phyloP scores from a whole-genome alignment of 2,329 filamentous ascomycete species.

The Xylariaceae sp. region DNA sequence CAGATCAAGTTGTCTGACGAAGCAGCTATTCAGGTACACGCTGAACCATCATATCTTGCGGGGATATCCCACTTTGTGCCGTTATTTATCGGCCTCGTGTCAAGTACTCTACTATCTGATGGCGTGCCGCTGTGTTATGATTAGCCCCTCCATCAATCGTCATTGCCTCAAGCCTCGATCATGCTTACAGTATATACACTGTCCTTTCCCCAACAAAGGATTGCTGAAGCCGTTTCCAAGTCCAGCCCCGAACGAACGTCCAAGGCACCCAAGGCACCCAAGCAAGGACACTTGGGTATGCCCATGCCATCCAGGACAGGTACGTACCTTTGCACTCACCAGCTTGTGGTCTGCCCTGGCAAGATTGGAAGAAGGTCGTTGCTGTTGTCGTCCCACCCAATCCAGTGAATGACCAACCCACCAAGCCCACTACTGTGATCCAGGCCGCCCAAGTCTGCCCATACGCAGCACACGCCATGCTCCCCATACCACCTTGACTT shows the following conservation, averaged over 20 bases:
- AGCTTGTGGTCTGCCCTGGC: too few relatives aligned
- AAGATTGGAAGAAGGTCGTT: constrained; percentile 22
- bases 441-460: constrained; percentile 24
- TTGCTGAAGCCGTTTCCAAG: not conserved
- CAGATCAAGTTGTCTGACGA: constrained; percentile 5
- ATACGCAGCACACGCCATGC: constrained; percentile 20
- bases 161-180: constrained; percentile 18
- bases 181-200: constrained; percentile 17
- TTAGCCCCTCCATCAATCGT: not conserved
- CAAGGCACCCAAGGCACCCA: too few relatives aligned
- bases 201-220: constrained; percentile 9
- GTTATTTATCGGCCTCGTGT: constrained; percentile 3
- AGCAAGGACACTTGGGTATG: too few relatives aligned
- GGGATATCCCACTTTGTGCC: constrained; percentile 1
- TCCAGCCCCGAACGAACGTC: too few relatives aligned
- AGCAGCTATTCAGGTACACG: constrained; percentile 15
- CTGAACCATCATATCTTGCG: constrained; percentile 10
- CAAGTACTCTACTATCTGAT: constrained; percentile 19
- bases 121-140: constrained; percentile 17
- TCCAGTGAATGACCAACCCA: constrained; percentile 21
- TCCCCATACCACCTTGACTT: constrained; percentile 6
- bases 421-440: too few relatives aligned
- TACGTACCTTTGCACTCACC: too few relatives aligned
- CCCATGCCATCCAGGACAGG: too few relatives aligned
- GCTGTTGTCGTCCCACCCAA: constrained; percentile 25